Evolutionary conservation across 2,329 filamentous ascomycete species (phyloP).

Genomic region (Blastomyces gilchristii): DNA sequence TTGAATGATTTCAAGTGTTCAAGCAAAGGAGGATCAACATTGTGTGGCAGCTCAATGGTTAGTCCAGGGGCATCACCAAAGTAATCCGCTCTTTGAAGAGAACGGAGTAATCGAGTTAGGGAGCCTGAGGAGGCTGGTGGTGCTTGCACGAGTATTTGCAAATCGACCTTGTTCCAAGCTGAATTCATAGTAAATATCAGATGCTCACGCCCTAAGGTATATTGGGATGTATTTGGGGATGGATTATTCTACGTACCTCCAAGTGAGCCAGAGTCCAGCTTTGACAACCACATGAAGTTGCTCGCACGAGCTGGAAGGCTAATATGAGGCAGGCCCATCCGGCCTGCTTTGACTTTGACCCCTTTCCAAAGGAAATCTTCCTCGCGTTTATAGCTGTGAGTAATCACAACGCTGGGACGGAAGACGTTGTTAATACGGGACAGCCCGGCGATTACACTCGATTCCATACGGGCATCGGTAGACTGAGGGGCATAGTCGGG

Average conservation of each 20-base stretch:
- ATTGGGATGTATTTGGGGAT: conserved; percentile 14
- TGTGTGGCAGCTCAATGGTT: conserved; percentile 70
- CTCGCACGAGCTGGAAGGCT: conserved; percentile 57
- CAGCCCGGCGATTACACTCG: conserved; percentile 54
- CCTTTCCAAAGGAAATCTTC: conserved; percentile 57
- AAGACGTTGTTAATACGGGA: conserved; percentile 62
- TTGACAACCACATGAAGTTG: conserved; percentile 64
- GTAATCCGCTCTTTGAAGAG: conserved; percentile 66
- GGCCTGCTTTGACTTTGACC: conserved; percentile 46
- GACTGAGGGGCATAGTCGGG: conserved; percentile 63
- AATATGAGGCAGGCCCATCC: conserved; percentile 54
- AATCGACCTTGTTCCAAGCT: conserved; percentile 67
- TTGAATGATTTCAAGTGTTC: conserved; percentile 53
- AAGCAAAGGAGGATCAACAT: conserved; percentile 55
- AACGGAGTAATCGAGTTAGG: conserved; percentile 64
- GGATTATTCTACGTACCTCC: conserved; percentile 36
- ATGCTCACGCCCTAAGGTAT: conserved; percentile 1
- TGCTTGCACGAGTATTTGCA: conserved; percentile 80
- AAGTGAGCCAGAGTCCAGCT: conserved; percentile 63
- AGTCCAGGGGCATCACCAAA: conserved; percentile 60
- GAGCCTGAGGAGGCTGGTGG: conserved; percentile 60
- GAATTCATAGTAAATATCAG: conserved; percentile 13
- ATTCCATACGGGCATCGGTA: conserved; percentile 57
- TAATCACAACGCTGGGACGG: conserved; percentile 64
- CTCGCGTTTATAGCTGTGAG: conserved; percentile 59